phyloP scores from a whole-genome alignment of 1,284 basidiomycete genomes.

The Lignosus rhinocerotis region DNA sequence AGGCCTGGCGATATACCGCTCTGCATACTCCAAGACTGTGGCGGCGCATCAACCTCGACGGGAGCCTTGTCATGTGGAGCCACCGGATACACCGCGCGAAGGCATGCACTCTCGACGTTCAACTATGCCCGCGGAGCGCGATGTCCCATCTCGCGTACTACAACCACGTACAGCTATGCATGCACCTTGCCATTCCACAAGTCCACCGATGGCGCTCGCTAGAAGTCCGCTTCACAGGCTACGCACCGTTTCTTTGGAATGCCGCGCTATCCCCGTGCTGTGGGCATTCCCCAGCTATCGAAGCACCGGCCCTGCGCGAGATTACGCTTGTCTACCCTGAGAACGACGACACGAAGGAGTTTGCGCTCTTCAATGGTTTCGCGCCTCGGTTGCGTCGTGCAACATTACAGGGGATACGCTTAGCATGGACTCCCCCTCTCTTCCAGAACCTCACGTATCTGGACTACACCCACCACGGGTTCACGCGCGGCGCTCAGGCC shows the following conservation, averaged over 20 bases:
- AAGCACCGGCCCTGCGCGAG: conserved; percentile 52
- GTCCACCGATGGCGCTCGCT: conserved; percentile 61
- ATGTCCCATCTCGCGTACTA: conserved; percentile 31
- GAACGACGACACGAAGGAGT: conserved; percentile 69
- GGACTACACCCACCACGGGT: conserved; percentile 48
- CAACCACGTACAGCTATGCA: conserved; percentile 54
- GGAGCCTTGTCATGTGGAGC: conserved; percentile 55
- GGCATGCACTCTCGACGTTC: conserved; percentile 58
- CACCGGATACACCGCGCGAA: conserved; percentile 58
- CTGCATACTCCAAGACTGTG: conserved; percentile 59
- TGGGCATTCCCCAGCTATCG: conserved; percentile 35
- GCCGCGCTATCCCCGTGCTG: conserved; percentile 56
- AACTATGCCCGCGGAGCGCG: conserved; percentile 34
- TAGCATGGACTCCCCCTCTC: conserved; percentile 59
- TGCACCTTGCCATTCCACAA: conserved; percentile 54
- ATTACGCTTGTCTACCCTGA: conserved; percentile 56
- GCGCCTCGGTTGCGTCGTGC: conserved; percentile 55
- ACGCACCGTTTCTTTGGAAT: conserved; percentile 65
- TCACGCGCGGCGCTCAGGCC: conserved; percentile 35
- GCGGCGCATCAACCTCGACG: conserved; percentile 53
- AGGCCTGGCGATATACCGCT: conserved; percentile 58
- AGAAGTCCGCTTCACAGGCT: conserved; percentile 52
- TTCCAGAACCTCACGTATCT: conserved; percentile 60
- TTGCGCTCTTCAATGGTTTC: conserved; percentile 59
- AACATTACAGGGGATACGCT: conserved; percentile 60